Conservation (phyloP, 495 filamentous ascomycete genomes). For the Neurospora discreta region DNA sequence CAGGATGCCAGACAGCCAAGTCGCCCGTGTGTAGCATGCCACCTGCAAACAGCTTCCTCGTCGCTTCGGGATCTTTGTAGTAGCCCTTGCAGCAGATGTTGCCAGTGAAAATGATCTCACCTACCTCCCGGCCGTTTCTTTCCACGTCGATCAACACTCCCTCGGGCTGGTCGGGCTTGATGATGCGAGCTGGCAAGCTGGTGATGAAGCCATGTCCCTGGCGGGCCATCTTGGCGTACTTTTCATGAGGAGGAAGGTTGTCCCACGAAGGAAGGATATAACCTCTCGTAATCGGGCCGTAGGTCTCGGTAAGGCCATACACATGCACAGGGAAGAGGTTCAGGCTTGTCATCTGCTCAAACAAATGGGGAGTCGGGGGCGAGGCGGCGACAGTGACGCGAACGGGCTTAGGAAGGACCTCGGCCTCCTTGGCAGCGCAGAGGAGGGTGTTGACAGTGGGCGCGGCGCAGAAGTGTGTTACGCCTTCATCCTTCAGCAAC, state of each 20-base stretch:
- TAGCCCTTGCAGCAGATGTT: conserved; percentile 92
- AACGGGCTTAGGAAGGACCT: conserved; percentile 55
- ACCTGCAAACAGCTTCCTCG: conserved; percentile 75
- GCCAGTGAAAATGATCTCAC: conserved; percentile 81
- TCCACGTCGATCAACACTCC: conserved; percentile 60
- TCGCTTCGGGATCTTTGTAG: conserved; percentile 82
- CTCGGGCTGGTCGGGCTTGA: conserved; percentile 64
- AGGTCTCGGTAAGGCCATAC: conserved; percentile 91
- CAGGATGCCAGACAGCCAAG: conserved; percentile 81
- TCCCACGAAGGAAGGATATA: conserved; percentile 83
- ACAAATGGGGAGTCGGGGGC: conserved; percentile 79
- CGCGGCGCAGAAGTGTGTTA: conserved; percentile 93
- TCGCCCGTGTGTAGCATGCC: conserved; percentile 85
- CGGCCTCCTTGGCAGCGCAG: conserved; percentile 64
- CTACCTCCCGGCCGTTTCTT: conserved; percentile 77
- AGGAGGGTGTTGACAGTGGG: conserved; percentile 94
- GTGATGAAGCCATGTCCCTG: conserved; percentile 88
- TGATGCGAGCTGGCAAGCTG: conserved; percentile 66
- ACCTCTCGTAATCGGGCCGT: conserved; percentile 90
- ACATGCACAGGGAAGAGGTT: conserved; percentile 91
- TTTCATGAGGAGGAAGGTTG: conserved; percentile 52
- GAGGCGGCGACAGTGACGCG: conserved; percentile 87
- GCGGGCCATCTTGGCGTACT: conserved; percentile 76
- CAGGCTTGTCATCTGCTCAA: conserved; percentile 75
- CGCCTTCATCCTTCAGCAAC: conserved; percentile 66